Evolutionary conservation across 1,139 yeast genomes (phyloP), one percentile per base, ranked within the genome.

Genomic region (Hyphopichia buzzinii): DNA sequence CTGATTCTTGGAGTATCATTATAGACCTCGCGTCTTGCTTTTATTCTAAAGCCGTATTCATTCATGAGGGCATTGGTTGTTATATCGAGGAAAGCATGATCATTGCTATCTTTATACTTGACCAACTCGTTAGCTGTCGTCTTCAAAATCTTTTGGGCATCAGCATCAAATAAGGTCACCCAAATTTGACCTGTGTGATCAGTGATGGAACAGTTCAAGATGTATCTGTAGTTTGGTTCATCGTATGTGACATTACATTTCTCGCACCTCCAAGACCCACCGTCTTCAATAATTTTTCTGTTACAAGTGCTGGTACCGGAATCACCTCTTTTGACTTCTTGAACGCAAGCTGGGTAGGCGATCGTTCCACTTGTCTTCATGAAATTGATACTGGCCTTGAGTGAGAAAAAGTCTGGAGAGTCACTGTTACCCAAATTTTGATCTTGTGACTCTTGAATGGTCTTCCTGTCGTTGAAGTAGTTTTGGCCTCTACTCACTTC

Each of bases 311-410:
- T 77, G 33, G 49, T 52, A 2, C 47, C 39, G 49, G 25, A 54
- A 43, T 15, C 58, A 49, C 35, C 48, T 50, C n/a, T 47, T 34
- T 47, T 50, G 17, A 59, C 51, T 31, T 74, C 79, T 38, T 77
- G 72, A 21, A 72, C 65, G 64, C 98, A 94, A n/a, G 97, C 94
- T 10, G 97, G 96, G 56, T 92, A 92, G 37, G 87, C 79, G 57
- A 89, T 79, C 23, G 23, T 19, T 46, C 76, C 83, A 42, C 85
- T 94, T 14, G 84, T 77, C 59, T 81, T 82, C 40, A 88, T 67
- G 51, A 72, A 84, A 38, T 81, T 76, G 31, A 90, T 71, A 4
- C 88, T 75, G 1, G 90, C 97, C 54, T 84, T 86, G 33, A 84
- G 57, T 25, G 74, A 68, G 62, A 87, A 88, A 55, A 71, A 89